These are phyloP conservation scores for Zoysia matrella DNA, from an alignment of 202 grass and related monocot species.

Conservation along the genomic window DNA sequence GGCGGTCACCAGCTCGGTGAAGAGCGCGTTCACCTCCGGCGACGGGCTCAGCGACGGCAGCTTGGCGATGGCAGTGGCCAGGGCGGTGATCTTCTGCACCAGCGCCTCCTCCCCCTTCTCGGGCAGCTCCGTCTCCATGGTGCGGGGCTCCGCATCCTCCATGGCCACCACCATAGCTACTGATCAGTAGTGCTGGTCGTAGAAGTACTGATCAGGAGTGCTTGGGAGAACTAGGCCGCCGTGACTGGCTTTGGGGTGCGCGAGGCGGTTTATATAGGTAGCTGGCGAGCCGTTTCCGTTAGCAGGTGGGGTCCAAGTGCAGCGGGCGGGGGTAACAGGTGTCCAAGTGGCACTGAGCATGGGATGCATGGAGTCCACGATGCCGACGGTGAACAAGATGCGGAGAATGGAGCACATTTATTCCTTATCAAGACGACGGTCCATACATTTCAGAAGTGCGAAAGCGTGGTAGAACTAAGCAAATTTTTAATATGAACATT, in stretches of 20 bases:
- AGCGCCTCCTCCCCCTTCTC: constrained; percentile 34
- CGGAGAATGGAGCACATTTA: constrained; percentile 8
- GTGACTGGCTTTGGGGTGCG: not conserved
- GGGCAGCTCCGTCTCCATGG: constrained; percentile 5
- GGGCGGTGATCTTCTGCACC: constrained; percentile 58
- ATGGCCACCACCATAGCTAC: constrained; percentile 17
- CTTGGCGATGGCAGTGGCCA: constrained; percentile 54
- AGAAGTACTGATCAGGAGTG: too few species aligned
- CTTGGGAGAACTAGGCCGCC: too few species aligned
- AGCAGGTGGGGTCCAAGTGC: constrained; percentile 14
- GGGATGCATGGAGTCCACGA: not conserved
- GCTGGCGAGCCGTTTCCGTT: not conserved
- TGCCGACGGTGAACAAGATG: not conserved
- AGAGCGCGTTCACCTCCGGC: constrained; percentile 71
- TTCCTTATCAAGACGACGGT: too few species aligned
- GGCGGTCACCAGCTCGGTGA: constrained; percentile 67
- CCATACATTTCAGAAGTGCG: too few species aligned
- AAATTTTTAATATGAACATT: too few species aligned
- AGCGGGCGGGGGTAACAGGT: not conserved
- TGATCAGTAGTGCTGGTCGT: not conserved
- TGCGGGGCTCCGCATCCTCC: not conserved
- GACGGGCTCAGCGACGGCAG: constrained; percentile 71
- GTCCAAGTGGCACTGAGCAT: constrained; percentile 2
- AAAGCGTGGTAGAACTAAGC: too few species aligned
- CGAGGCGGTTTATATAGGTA: not conserved